Base-by-base conservation (phyloP, 1,284 basidiomycete species). In the Ceratobasidium sp. region DNA sequence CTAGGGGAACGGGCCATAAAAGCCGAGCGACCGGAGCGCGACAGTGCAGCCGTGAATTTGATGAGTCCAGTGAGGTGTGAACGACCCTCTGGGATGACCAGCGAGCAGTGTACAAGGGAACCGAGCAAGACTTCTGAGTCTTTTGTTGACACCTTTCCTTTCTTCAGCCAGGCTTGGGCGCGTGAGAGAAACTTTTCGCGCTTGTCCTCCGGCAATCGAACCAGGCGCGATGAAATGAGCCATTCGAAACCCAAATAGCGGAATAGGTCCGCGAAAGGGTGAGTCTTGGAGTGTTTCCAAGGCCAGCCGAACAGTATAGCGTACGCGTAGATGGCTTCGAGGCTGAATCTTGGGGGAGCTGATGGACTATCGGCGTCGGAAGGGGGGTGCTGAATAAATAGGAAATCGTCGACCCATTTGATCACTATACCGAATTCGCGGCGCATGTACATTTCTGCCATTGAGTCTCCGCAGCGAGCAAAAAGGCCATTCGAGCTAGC, bases 381-480 rank as follows among this genome's bases (percentile, higher is more conserved):
- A 23, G 2, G 42, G 33, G 50, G 73, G 79, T 1, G 87, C 81
- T 0, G 78, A 0, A 87, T 50, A 79, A 87, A 87, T 0, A 86
- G 3, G 28, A 86, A 84, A 69, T 88, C 83, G 70, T 88, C 86
- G 0, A 88, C 85, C 87, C 86, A 88, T 66, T 85, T 83, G 0
- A 80, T 67, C 0, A 87, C 52, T n/a, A n/a, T n/a, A 85, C 86
- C 0, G 84, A 83, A 2, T 87, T 81, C 0, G 86, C 86, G 0
- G 33, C 26, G 13, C 0, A 81, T 64, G 33, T 87, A 78, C 0
- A 88, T 81, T 40, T 87, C 84, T 0, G 80, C 10, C 0, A 82
- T 81, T 0, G 84, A 84, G 77, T 85, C 84, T 0, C 71, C 84
- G 0, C 86, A 7, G 0, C 65, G 9, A 0, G 86, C 84, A 69